Evolutionary conservation across 805 yeast genomes (phyloP).

Genomic region (Wickerhamiella spandovensis): DNA sequence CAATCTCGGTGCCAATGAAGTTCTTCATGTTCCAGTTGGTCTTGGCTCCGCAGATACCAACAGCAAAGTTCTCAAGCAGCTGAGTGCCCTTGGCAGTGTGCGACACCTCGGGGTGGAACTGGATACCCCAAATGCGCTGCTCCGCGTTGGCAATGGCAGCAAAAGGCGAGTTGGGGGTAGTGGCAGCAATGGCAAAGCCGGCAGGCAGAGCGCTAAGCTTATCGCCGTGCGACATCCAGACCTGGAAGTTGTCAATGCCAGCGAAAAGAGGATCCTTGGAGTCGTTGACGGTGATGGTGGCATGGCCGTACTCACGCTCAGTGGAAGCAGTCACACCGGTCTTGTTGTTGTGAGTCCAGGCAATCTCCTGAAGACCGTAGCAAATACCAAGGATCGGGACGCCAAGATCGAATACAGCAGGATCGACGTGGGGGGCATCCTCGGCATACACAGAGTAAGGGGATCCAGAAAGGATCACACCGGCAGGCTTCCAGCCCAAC

Average conservation of each 20-base stretch:
- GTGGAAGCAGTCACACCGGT: constrained; percentile 85
- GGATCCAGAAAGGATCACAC: constrained; percentile 91
- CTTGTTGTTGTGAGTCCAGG: constrained; percentile 85
- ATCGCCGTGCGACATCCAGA: constrained; percentile 99
- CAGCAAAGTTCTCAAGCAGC: constrained; percentile 83
- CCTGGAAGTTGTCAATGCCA: constrained; percentile 86
- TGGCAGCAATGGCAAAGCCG: constrained; percentile 80
- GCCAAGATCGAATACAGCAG: constrained; percentile 72
- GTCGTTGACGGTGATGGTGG: constrained; percentile 69
- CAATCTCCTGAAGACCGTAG: constrained; percentile 98
- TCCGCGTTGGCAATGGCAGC: constrained; percentile 77
- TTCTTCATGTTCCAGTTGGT: constrained; percentile 98
- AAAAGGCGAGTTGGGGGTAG: constrained; percentile 86
- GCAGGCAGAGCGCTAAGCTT: constrained; percentile 81
- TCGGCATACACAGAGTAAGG: constrained; percentile 95
- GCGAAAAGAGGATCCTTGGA: constrained; percentile 56
- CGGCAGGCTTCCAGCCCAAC: constrained; percentile 87
- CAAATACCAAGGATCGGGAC: constrained; percentile 97
- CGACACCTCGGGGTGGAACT: constrained; percentile 98
- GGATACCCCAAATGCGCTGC: constrained; percentile 79
- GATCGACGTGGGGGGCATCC: constrained; percentile 96
- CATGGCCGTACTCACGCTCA: constrained; percentile 97
- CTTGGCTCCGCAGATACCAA: constrained; percentile 69
- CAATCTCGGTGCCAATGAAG: constrained; percentile 92
- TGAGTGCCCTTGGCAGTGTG: constrained; percentile 87